A percentile compares a stretch with the other conserved stretches of the same genome.
Evolutionary conservation across 2,329 filamentous ascomycete species (phyloP).

Genomic region (Microdochium trichocladiopsis): DNA sequence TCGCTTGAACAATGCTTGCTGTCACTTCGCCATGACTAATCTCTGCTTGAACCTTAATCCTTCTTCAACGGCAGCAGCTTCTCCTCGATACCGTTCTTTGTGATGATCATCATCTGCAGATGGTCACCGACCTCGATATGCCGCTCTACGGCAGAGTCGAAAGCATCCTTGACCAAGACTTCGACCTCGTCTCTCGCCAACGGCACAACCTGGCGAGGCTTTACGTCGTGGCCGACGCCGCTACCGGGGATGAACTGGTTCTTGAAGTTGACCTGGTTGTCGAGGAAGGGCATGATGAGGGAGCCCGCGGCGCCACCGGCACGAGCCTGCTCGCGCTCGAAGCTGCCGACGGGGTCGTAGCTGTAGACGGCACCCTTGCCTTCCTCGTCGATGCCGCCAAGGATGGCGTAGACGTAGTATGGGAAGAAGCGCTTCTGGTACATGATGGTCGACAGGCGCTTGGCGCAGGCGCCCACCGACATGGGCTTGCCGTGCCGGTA

Average conservation of each 20-base stretch:
- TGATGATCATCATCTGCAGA: constrained; percentile 92
- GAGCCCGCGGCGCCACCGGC: constrained; percentile 88
- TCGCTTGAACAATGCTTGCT: background rate
- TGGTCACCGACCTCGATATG: constrained; percentile 98
- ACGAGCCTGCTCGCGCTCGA: constrained; percentile 93
- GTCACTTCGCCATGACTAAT: background rate
- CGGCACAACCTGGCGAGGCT: constrained; percentile 63
- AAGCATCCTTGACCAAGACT: constrained; percentile 89
- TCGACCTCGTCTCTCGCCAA: constrained; percentile 70
- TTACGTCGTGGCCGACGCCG: constrained; percentile 72
- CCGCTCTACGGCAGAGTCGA: constrained; percentile 95
- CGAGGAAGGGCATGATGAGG: constrained; percentile 97
- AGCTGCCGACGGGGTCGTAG: constrained; percentile 96
- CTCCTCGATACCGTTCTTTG: constrained; percentile 82
- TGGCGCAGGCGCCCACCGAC: constrained; percentile 88
- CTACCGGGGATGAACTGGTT: constrained; percentile 92
- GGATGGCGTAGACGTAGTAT: constrained; percentile 93
- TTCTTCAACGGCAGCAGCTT: constrained; percentile 78
- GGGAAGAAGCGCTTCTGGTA: constrained; percentile 99
- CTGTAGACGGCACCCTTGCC: constrained; percentile 92
- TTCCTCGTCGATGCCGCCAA: constrained; percentile 90
- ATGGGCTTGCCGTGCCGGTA: constrained; percentile 98
- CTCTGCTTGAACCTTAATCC: constrained; percentile 49
- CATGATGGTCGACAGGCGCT: constrained; percentile 88
- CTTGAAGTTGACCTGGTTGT: constrained; percentile 99